Base-by-base conservation (phyloP, 164 flowering plant genomes). In the Chimonanthus praecox region DNA sequence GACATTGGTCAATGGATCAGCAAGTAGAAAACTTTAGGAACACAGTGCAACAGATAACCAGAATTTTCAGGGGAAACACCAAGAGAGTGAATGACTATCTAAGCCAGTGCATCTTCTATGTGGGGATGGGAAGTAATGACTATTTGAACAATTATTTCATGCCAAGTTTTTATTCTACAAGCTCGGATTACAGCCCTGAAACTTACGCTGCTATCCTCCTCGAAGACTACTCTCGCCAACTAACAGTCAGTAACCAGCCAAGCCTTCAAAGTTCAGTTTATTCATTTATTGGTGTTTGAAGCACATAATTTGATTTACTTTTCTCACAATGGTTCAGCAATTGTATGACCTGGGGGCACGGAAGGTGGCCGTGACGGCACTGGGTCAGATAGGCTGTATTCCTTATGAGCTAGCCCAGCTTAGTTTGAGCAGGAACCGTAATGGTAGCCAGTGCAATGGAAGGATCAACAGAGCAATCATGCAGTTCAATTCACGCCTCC, bases 121-220 rank as follows among this genome's bases (percentile, higher is more conserved):
- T 85, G 11, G 98, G 97, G 21, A 77, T 94, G 85, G 97, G 97
- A 76, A 94, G 98, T 70, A 94, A 94, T 44, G 98, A 94, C 66
- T 94, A 92, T 66, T 85, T 94, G 10, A 94, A 92, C 84, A 94
- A 94, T 74, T 94, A 89, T 70, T 94, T 87, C 74, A 94, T 94
- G 98, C 81, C 90, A 0, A 58, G 64, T 44, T 86, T n/a, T n/a
- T 94, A 92, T 10, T 2, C 87, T 5, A 88, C 96, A 16, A 71
- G 85, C 64, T 71, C 80, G 2, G 72, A 74, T 1, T 94, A 68
- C 81, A 85, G 82, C 46, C 80, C 90, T 0, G 70, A 71, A 48
- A 80, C 88, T 60, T 94, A 80, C 64, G 93, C 98, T 18, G 80
- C 82, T 51, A 44, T 78, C 0, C 97, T 94, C 71, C 78, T 92